These are phyloP conservation scores for Russula ochroleuca DNA, from an alignment of 768 basidiomycete genomes.

Conservation along the genomic window DNA sequence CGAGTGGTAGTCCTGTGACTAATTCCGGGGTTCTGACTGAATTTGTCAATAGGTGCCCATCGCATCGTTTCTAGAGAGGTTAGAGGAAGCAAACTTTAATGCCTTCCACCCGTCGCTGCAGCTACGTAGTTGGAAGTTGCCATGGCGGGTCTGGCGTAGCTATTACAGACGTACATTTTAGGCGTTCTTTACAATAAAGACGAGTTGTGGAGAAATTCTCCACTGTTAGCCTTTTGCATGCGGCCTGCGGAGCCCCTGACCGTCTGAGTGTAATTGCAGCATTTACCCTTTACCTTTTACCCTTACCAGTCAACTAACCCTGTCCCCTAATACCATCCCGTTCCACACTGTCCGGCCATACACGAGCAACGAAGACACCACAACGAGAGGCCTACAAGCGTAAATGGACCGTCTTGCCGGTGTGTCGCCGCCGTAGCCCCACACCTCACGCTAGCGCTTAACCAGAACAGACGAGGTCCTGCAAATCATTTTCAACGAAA, in stretches of 20 bases:
- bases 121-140: constrained; percentile 68
- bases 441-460: constrained; percentile 11
- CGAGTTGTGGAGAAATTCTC: not conserved
- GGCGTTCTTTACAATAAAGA: constrained; percentile 15
- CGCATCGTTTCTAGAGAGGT: constrained; percentile 53
- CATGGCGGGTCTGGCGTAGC: constrained; percentile 64
- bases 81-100: constrained; percentile 70
- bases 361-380: constrained; percentile 15
- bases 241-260: constrained; percentile 1
- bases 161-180: constrained; percentile 43
- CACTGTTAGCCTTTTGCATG: not conserved
- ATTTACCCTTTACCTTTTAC: not conserved
- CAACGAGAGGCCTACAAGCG: constrained; percentile 2
- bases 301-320: constrained; percentile 18
- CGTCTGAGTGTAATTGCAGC: not conserved
- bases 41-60: constrained; percentile 55
- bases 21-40: not conserved
- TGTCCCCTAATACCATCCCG: constrained; percentile 4
- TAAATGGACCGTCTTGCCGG: constrained; percentile 29
- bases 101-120: constrained; percentile 62
- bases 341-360: constrained; percentile 11
- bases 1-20: constrained; percentile 39
- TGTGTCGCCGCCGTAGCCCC: constrained; percentile 24
- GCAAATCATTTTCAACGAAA: constrained; percentile 68
- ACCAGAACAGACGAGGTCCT: constrained; percentile 53